Percentiles rank a stretch among this genome's conserved stretches.
These are phyloP conservation scores for Dissophora ornata DNA, from an alignment of 192 early-diverging fungal genomes.

Conservation along the genomic window DNA sequence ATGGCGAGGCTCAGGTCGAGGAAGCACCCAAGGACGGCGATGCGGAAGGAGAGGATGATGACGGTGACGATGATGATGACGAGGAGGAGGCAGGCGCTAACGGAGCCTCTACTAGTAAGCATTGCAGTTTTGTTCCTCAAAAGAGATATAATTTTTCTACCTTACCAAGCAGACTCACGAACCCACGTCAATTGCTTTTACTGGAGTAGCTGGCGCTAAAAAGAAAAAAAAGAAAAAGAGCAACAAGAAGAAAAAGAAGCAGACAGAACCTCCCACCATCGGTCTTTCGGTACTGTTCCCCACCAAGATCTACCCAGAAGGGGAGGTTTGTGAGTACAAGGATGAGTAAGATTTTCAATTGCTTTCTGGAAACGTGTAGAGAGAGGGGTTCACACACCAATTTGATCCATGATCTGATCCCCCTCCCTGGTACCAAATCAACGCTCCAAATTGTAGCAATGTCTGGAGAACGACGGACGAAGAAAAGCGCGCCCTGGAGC, in stretches of 20 bases:
- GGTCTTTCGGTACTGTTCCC: slow-evolving; percentile 88
- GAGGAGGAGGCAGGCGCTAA: slow-evolving; percentile 11
- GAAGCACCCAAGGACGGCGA: neutral
- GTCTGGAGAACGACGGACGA: slow-evolving; percentile 89
- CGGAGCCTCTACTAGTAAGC: slow-evolving; percentile 8
- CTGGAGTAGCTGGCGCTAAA: slow-evolving; percentile 16
- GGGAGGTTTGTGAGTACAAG: slow-evolving; percentile 85
- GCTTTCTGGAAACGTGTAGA: too few relatives aligned
- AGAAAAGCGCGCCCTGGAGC: slow-evolving; percentile 90
- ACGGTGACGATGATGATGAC: slow-evolving; percentile 19
- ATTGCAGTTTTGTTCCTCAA: too few relatives aligned
- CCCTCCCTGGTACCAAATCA: too few relatives aligned
- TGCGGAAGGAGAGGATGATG: slow-evolving; percentile 20
- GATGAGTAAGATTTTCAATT: slow-evolving; percentile 70
- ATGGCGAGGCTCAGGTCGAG: neutral
- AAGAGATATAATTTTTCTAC: too few relatives aligned
- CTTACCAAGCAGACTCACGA: too few relatives aligned
- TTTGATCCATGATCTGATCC: too few relatives aligned
- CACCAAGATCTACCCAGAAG: slow-evolving; percentile 79
- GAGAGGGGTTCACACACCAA: too few relatives aligned
- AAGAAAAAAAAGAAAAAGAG: slow-evolving; percentile 54
- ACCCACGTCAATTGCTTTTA: neutral
- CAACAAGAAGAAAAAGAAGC: slow-evolving; percentile 55
- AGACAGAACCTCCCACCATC: slow-evolving; percentile 73
- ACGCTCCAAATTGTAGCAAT: slow-evolving; percentile 82